phyloP scores from a whole-genome alignment of 176 grass and related monocot species.

The Alloteropsis semialata region DNA sequence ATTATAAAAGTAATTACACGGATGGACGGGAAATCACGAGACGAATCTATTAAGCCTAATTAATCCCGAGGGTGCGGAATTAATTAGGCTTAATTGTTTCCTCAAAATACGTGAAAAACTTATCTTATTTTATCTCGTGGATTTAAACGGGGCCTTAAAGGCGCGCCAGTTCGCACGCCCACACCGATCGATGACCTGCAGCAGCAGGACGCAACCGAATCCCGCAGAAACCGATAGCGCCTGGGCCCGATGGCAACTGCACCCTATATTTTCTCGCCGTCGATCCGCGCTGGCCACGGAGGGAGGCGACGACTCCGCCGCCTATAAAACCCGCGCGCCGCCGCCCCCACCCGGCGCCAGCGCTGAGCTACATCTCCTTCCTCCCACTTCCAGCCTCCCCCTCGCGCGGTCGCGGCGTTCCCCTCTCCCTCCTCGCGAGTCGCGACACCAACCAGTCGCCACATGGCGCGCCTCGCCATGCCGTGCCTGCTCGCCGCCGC shows the following conservation, averaged over 20 bases:
- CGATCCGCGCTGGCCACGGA: not conserved
- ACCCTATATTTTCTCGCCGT: not conserved
- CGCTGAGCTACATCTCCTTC: not conserved
- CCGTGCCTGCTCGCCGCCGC: not conserved
- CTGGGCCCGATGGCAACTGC: not conserved
- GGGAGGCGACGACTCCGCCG: not conserved
- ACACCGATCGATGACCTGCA: too few relatives aligned
- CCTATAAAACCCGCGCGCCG: conserved; percentile 3
- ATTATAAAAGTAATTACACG: too few relatives aligned
- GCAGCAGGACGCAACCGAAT: too few relatives aligned
- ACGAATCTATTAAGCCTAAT: too few relatives aligned
- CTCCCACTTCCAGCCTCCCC: not conserved
- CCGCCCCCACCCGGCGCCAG: not conserved
- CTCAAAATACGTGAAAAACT: too few relatives aligned
- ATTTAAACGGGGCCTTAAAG: too few relatives aligned
- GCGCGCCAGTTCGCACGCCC: too few relatives aligned
- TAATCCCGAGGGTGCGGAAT: too few relatives aligned
- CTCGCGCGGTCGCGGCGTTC: not conserved
- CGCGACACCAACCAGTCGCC: not conserved
- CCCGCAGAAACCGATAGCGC: not conserved
- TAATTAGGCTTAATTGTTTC: too few relatives aligned
- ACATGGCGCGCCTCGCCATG: conserved; percentile 9
- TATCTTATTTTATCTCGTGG: too few relatives aligned
- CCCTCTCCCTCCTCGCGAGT: too few relatives aligned
- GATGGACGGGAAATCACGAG: too few relatives aligned